phyloP scores from a whole-genome alignment of 768 basidiomycete genomes.

The Hypholoma fasciculare region DNA sequence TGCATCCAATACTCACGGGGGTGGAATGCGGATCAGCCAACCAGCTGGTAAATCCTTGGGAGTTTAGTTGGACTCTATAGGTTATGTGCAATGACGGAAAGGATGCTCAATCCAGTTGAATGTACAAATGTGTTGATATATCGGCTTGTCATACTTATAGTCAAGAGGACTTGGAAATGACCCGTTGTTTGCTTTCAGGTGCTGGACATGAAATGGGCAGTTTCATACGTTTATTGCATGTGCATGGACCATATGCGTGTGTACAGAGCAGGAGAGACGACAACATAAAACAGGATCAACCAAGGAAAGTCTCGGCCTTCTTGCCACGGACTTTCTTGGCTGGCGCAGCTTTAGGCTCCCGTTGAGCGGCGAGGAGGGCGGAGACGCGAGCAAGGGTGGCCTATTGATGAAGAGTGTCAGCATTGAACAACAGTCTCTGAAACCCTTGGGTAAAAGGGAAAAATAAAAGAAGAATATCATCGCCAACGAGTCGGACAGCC shows the following conservation, averaged over 20 bases:
- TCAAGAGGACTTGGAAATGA: no score
- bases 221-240: constrained; percentile 26
- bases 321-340: constrained; percentile 74
- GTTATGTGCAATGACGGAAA: not conserved
- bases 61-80: constrained; percentile 8
- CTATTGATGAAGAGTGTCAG: constrained; percentile 41
- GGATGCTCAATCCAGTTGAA: not conserved
- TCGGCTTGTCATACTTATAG: no score
- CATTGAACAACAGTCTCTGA: constrained; percentile 8
- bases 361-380: constrained; percentile 68
- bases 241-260: constrained; percentile 27
- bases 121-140: not conserved
- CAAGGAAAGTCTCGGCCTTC: constrained; percentile 42
- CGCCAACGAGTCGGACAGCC: constrained; percentile 72
- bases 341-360: constrained; percentile 65
- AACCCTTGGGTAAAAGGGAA: constrained; percentile 9
- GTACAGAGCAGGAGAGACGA: constrained; percentile 17
- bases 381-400: constrained; percentile 77
- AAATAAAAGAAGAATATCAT: constrained; percentile 45
- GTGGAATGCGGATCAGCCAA: constrained; percentile 54
- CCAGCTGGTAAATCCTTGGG: constrained; percentile 41
- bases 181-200: no score
- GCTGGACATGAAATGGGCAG: constrained; percentile 5
- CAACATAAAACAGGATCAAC: constrained; percentile 24
- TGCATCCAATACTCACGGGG: constrained; percentile 38